Base-by-base conservation (phyloP, 129 eudicot genomes). In the Pseudognaphalium luteoalbum region DNA sequence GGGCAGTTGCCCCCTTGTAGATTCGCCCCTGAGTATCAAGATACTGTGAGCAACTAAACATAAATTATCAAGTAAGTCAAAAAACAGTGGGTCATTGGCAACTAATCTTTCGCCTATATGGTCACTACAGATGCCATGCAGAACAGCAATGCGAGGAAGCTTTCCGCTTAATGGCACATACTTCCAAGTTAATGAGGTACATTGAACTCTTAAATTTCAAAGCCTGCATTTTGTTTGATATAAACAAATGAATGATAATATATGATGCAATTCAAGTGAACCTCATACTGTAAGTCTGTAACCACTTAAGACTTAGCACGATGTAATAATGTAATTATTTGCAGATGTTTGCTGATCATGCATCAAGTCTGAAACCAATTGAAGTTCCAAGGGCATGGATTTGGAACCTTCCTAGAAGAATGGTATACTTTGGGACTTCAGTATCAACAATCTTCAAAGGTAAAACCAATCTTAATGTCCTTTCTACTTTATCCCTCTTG, bases 131-230 rank as follows among this genome's bases (percentile, higher is more conserved):
- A 89, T 95, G 79, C 99, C 99, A 79, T 91, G 96, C 72, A 78
- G 97, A 84, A 95, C 99, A 70, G 99, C 99, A 52, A 95, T 80
- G 83, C 87, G 96, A 82, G 99, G 99, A 66, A 91, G 97, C 79
- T 95, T 95, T 83, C 99, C 99, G 21, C 87, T 95, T 16, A 95
- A 95, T 74, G 99, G 99, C 62, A 95, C 97, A 21, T 95, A 95
- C 76, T 95, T 95, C 74, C 97, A 95, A 84, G 96, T 95, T 74
- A 95, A 95, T 51, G 99, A 95, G 99, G 99, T 91, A 86, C 68
- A 10, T 66, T 25, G 28, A 34, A 54, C 42, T 56, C 63, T 59
- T 8, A 33, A 35, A 16, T 35, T 61, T 39, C 15, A 30, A 33
- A 34, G 42, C 28, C 28, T 12, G 33, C 25, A 32, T 32, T 72